A percentile compares a stretch with the other conserved stretches of the same genome.
These are phyloP conservation scores for Astrothelium macrocarpum DNA, from an alignment of 495 filamentous ascomycete species.

Conservation along the genomic window DNA sequence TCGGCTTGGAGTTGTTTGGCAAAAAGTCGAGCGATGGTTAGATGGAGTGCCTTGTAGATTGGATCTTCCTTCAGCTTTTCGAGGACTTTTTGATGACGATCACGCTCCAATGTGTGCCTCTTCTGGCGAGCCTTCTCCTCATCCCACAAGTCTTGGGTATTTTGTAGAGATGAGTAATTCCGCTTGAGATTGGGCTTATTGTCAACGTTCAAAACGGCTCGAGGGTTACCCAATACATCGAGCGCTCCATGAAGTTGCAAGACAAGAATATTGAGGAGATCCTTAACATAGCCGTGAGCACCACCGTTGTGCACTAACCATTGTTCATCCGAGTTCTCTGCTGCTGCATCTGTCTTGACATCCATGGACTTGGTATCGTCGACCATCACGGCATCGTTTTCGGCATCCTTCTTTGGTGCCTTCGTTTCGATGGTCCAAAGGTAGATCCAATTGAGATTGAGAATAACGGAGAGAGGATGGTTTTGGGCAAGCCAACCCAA, in stretches of 20 bases:
- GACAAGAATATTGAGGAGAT: constrained; percentile 40
- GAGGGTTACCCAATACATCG: constrained; percentile 22
- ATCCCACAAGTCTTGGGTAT: background rate
- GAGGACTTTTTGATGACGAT: constrained; percentile 30
- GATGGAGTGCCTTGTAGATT: constrained; percentile 35
- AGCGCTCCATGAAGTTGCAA: constrained; percentile 34
- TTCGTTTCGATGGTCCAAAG: constrained; percentile 39
- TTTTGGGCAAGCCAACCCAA: constrained; percentile 38
- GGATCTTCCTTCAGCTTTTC: constrained; percentile 26
- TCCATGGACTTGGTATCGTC: constrained; percentile 12
- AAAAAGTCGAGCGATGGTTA: constrained; percentile 40
- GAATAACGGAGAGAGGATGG: constrained; percentile 37
- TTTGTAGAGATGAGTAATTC: constrained; percentile 13
- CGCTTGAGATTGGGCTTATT: constrained; percentile 14
- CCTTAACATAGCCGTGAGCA: constrained; percentile 43
- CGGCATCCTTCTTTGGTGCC: constrained; percentile 22
- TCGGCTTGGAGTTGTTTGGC: constrained; percentile 38
- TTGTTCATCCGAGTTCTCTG: constrained; percentile 20
- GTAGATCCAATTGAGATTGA: constrained; percentile 39
- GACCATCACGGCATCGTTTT: constrained; percentile 27
- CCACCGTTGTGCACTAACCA: constrained; percentile 31
- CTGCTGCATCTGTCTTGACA: constrained; percentile 13
- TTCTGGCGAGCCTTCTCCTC: constrained; percentile 23
- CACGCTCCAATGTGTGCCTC: constrained; percentile 21
- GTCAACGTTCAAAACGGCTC: constrained; percentile 28